These are phyloP conservation scores for Yamadazyma membranifaciens DNA, from an alignment of 1,139 yeast genomes.

Conservation along the genomic window DNA sequence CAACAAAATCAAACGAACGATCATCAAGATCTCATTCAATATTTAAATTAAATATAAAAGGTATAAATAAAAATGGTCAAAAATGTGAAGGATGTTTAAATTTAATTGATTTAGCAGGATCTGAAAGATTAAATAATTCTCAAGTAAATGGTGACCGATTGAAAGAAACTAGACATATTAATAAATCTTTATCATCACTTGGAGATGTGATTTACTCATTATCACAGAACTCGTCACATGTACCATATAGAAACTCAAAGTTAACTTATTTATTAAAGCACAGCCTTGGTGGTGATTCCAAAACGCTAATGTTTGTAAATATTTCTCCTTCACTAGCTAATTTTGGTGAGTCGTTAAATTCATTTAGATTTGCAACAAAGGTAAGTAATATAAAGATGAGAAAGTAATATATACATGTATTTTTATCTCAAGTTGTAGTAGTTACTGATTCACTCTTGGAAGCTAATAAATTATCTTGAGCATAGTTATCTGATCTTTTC, in stretches of 20 bases:
- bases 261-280: conserved; percentile 81
- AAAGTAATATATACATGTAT: neutral
- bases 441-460: neutral
- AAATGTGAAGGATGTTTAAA: conserved; percentile 62
- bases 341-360: conserved; percentile 75
- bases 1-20: conserved; percentile 77
- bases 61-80: conserved; percentile 55
- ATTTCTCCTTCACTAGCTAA: conserved; percentile 68
- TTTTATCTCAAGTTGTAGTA: neutral
- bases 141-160: conserved; percentile 79
- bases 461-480: conserved; percentile 23
- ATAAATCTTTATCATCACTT: conserved; percentile 80
- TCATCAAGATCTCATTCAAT: conserved; percentile 74
- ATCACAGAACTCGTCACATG: conserved; percentile 41
- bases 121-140: conserved; percentile 77
- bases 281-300: conserved; percentile 82
- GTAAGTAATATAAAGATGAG: conserved; percentile 52
- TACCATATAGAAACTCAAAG: conserved; percentile 57
- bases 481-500: conserved; percentile 33
- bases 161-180: conserved; percentile 86
- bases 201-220: conserved; percentile 90
- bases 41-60: conserved; percentile 62
- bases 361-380: conserved; percentile 86
- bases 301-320: conserved; percentile 92
- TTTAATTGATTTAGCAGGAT: conserved; percentile 82